Evolutionary conservation across 2,329 filamentous ascomycete genomes (phyloP).

Genomic region (Fusarium compactum): DNA sequence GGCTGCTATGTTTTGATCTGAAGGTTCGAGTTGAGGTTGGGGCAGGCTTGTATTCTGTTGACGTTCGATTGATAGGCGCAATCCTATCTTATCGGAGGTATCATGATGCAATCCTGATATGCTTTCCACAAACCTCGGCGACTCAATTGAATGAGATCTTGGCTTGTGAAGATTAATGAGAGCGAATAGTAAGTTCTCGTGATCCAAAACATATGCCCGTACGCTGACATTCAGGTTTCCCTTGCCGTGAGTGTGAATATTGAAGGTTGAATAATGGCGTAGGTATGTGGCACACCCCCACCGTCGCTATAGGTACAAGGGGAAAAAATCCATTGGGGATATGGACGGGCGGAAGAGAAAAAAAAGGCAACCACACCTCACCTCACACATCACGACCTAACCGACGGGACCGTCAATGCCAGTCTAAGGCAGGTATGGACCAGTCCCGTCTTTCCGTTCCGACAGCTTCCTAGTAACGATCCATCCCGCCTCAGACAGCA

Average conservation of each 20-base stretch:
- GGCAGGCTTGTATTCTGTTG: conserved; percentile 37
- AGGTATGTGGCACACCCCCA: conserved; percentile 28
- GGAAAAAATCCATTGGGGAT: conserved; percentile 45
- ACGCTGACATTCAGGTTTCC: background rate
- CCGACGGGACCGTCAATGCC: conserved; percentile 10
- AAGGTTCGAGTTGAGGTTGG: conserved; percentile 33
- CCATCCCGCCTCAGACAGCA: background rate
- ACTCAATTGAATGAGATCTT: conserved; percentile 1
- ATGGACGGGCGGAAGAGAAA: conserved; percentile 25
- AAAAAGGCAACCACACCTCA: conserved; percentile 21
- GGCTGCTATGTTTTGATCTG: conserved; percentile 4
- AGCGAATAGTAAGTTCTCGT: conserved; percentile 16
- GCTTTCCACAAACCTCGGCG: conserved; percentile 23
- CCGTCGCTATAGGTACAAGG: conserved; percentile 36
- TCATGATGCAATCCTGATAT: conserved; percentile 2
- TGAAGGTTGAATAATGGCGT: conserved; percentile 37
- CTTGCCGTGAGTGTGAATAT: conserved; percentile 4
- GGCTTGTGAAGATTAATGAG: conserved; percentile 44
- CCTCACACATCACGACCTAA: conserved; percentile 24
- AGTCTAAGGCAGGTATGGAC: conserved; percentile 2
- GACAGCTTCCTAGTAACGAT: conserved; percentile 31
- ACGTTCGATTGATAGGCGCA: conserved; percentile 22
- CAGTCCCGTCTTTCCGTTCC: conserved; percentile 29
- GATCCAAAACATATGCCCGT: background rate
- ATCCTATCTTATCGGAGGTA: background rate